Evolutionary conservation across 139 green algal genomes (phyloP).

Genomic region (Astrephomene gubernaculifera): DNA sequence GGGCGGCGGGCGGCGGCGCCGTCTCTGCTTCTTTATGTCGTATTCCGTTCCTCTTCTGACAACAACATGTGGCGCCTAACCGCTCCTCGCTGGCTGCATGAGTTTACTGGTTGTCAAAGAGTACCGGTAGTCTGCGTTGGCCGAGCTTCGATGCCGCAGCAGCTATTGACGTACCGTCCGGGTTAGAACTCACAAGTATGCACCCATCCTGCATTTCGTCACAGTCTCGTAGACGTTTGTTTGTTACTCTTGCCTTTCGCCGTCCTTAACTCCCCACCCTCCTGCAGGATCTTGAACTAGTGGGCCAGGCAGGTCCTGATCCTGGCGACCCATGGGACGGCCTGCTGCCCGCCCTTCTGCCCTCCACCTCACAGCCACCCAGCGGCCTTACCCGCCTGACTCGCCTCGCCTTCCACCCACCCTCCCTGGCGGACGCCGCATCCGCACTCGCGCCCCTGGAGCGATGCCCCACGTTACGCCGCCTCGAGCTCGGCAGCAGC

Average conservation of each 20-base stretch:
- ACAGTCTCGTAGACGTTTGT: no score
- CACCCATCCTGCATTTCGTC: no score
- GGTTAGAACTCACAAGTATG: no score
- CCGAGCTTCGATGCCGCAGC: neutral
- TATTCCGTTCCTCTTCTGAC: neutral
- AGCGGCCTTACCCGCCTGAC: neutral
- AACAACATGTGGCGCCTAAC: neutral
- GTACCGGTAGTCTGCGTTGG: neutral
- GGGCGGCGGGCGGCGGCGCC: neutral
- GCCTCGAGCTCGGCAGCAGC: slow-evolving; percentile 7
- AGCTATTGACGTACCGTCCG: neutral
- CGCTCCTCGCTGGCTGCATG: neutral
- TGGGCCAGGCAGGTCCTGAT: neutral
- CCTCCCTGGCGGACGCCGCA: neutral
- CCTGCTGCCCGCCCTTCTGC: neutral
- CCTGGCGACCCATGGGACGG: slow-evolving; percentile 23
- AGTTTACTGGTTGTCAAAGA: neutral
- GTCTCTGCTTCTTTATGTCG: neutral
- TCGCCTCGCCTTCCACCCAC: slow-evolving; percentile 25
- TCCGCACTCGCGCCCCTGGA: neutral
- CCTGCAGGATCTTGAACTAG: neutral
- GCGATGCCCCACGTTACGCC: neutral
- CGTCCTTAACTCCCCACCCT: neutral
- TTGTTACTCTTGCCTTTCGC: no score
- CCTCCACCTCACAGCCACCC: no score